Percentiles rank a stretch among this genome's conserved stretches.
phyloP scores from a whole-genome alignment of 106 monocot genomes.

The Acanthochlamys bracteata region DNA sequence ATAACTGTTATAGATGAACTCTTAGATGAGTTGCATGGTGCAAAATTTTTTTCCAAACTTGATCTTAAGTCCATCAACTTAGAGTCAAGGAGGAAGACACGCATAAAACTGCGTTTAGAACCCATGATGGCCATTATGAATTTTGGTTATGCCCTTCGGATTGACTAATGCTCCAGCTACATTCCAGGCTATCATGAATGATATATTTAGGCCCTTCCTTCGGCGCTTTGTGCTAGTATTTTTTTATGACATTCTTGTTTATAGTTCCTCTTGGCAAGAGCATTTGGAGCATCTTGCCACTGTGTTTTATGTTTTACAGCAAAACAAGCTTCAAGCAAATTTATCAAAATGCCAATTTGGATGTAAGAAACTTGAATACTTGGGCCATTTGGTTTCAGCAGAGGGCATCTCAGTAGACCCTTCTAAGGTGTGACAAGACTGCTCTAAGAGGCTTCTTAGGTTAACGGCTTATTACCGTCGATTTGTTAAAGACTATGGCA shows the following conservation, averaged over 20 bases:
- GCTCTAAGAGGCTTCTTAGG: neutral
- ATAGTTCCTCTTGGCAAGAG: neutral
- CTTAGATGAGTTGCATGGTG: constrained; percentile 5
- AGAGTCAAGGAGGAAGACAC: neutral
- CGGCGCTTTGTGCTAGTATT: neutral
- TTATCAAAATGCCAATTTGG: neutral
- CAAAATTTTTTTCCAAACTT: constrained; percentile 4
- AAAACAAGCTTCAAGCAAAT: neutral
- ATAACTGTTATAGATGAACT: constrained; percentile 13
- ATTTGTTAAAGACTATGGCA: constrained; percentile 1
- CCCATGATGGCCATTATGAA: constrained; percentile 1
- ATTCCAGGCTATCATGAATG: neutral
- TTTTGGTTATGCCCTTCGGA: constrained; percentile 4
- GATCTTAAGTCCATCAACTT: constrained; percentile 11
- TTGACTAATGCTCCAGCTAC: neutral
- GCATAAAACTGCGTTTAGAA: constrained; percentile 1
- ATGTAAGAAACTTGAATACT: neutral
- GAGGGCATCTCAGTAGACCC: neutral
- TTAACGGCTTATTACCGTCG: neutral
- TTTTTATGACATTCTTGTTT: constrained; percentile 7
- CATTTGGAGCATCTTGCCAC: neutral
- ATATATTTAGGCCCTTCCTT: neutral
- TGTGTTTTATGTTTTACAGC: neutral
- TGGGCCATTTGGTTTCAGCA: constrained; percentile 2
- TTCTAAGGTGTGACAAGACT: neutral